Evolutionary conservation across 768 basidiomycete species (phyloP).

Genomic region (Lentinula boryana): DNA sequence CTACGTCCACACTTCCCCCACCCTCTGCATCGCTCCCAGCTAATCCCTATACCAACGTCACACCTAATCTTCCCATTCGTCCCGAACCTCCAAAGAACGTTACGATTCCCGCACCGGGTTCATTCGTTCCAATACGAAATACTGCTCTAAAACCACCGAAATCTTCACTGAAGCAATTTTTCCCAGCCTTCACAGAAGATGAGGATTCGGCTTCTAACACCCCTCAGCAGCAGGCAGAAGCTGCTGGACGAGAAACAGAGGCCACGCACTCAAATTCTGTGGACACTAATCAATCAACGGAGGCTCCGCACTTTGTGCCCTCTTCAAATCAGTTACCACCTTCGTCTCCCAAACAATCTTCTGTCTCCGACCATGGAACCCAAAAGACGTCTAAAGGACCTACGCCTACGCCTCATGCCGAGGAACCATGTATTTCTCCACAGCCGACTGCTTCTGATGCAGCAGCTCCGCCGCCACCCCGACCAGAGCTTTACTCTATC

Average conservation of each 20-base stretch:
- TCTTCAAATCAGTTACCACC: not conserved
- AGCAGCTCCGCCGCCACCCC: slow-evolving; percentile 4
- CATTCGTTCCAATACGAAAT: slow-evolving; percentile 23
- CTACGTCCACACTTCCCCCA: not conserved
- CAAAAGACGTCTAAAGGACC: not conserved
- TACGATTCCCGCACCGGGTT: not conserved
- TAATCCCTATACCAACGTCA: not conserved
- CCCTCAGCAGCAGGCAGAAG: not conserved
- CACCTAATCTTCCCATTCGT: not conserved
- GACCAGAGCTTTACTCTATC: slow-evolving; percentile 71
- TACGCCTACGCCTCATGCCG: not conserved
- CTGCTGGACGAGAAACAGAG: not conserved
- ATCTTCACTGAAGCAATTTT: slow-evolving; percentile 70
- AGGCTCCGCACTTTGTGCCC: not conserved
- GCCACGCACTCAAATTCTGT: not conserved
- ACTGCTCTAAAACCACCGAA: slow-evolving; percentile 66
- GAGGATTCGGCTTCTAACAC: not conserved
- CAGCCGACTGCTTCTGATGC: not conserved
- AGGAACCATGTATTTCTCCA: not conserved
- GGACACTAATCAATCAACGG: not conserved
- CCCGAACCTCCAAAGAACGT: not conserved
- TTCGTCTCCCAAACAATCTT: not conserved
- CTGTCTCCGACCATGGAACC: not conserved
- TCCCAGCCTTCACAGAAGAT: slow-evolving; percentile 79
- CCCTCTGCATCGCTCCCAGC: not conserved